Base-by-base conservation (phyloP, 768 basidiomycete genomes). In the Leccinellum rugosiceps region DNA sequence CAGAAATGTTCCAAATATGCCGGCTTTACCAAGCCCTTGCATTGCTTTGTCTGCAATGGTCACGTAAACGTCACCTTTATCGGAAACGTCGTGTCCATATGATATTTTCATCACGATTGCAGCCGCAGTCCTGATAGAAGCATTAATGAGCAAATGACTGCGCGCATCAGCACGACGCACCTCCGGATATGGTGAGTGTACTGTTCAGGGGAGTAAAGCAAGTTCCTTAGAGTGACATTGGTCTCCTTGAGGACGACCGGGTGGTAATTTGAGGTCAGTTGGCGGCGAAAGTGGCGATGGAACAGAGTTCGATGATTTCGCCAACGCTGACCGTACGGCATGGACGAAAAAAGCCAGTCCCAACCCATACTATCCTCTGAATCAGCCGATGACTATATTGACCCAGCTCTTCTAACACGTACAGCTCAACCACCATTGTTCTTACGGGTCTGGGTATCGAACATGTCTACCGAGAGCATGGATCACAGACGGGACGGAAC, bases 351-450 rank as follows among this genome's bases (percentile, higher is more conserved):
- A 5, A 78, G 60, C 78, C 78, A 80, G 57, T 76, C 71, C 74
- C 75, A 81, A 6, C 80, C 80, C 60, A 80, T 78, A 46, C 79
- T 80, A 46, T 25, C 38, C 10, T 5, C 15, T 35, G 30, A 43
- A 45, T 55, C 4, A 56, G 52, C 31, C 23, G 23, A 38, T 25
- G 30, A 35, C 28, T 23, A 23, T 30, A 28, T 19, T 15, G 21
- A 17, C n/a, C 4, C 47, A 28, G 34, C 11, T 38, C 43, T 25
- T 52, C 50, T 10, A 23, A 52, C 49, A 66, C 75, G 49, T 56
- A 80, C 79, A 80, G 59, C 32, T 80, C 76, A 25, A 72, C 72
- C 7, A 76, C 68, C 79, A 81, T 79, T 13, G 75, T 74, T 57
- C 72, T 63, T 31, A 58, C 35, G 65, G 78, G 77, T 21, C 80